phyloP scores from a whole-genome alignment of 2,329 filamentous ascomycete genomes.

The Beauveria medogensis region DNA sequence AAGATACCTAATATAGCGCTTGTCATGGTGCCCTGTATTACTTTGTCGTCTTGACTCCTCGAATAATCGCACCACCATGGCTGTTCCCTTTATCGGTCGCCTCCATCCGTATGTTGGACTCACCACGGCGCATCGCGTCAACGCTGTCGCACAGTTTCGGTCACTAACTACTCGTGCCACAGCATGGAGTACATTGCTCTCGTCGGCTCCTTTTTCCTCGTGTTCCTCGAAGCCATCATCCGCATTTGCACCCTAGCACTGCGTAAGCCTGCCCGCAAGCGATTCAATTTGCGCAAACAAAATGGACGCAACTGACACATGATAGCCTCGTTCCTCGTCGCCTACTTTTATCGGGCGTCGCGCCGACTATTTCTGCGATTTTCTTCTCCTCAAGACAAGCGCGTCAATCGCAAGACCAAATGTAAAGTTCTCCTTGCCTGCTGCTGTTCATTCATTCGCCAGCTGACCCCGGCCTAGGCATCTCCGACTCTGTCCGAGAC shows the following conservation, averaged over 20 bases:
- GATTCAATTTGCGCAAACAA: neutral
- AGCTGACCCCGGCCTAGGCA: slow-evolving; percentile 56
- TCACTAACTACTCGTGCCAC: slow-evolving; percentile 8
- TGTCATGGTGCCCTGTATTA: slow-evolving; percentile 1
- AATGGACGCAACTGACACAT: slow-evolving; percentile 15
- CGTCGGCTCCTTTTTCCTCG: slow-evolving; percentile 72
- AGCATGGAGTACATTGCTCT: slow-evolving; percentile 85
- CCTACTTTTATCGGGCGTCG: slow-evolving; percentile 74
- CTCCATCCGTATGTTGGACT: slow-evolving; percentile 39
- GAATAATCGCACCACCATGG: slow-evolving; percentile 29
- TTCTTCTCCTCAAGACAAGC: slow-evolving; percentile 60
- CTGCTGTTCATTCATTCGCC: slow-evolving; percentile 30
- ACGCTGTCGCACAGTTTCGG: neutral
- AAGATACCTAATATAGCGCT: neutral
- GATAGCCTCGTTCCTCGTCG: slow-evolving; percentile 68
- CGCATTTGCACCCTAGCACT: slow-evolving; percentile 81
- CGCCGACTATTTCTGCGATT: slow-evolving; percentile 75
- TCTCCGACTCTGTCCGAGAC: slow-evolving; percentile 71
- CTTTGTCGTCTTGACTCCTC: neutral
- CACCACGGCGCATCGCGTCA: neutral
- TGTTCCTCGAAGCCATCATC: slow-evolving; percentile 74
- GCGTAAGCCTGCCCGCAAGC: slow-evolving; percentile 45
- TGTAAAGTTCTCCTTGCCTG: slow-evolving; percentile 25
- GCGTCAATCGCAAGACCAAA: slow-evolving; percentile 60
- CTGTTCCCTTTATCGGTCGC: slow-evolving; percentile 45